Base-by-base conservation (phyloP, 148 eudicot genomes). In the Fagopyrum tataricum region DNA sequence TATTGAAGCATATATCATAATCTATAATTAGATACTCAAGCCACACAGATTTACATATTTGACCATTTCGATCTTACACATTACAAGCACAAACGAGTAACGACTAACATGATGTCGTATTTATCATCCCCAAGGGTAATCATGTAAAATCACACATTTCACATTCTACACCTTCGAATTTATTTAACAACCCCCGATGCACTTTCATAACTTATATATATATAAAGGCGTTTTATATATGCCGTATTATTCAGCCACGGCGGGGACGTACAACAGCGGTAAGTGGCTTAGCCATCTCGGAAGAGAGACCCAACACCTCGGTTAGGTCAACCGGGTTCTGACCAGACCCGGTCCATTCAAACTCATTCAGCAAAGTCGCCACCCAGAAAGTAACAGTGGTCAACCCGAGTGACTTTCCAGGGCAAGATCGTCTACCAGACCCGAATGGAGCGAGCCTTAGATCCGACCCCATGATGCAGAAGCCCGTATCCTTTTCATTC, bases 281-380 rank as follows among this genome's bases (percentile, higher is more conserved):
- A 26, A 90, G 96, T 15, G 96, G 96, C 47, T 71, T 74, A 6
- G 84, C 87, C 96, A 91, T 88, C 76, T 89, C 96, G 39, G 87
- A 84, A 0, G 96, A 91, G 0, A 91, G 79, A 76, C 62, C 87
- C 0, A 91, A 77, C 53, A 78, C 78, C 53, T 91, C 96, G 0
- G 91, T 79, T 56, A 91, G 71, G 59, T 91, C 93, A 55, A 87
- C 88, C 7, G 43, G 9, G 5, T 23, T 55, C 7, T n/a, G 51
- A 39, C 14, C 47, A 7, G 79, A 53, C 0, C 64, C 49, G 47
- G 47, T 31, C 84, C 88, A 87, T 31, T 87, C 76, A 31, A 81
- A 90, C 74, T 84, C 83, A 39, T 87, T 88, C 72, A 90, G 15
- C 44, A 87, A 67, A 1, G 78, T 41, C 0, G 82, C 95, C 26